Evolutionary conservation across 352 stramenopile genomes (phyloP).

Genomic region (Globisporangium solare): DNA sequence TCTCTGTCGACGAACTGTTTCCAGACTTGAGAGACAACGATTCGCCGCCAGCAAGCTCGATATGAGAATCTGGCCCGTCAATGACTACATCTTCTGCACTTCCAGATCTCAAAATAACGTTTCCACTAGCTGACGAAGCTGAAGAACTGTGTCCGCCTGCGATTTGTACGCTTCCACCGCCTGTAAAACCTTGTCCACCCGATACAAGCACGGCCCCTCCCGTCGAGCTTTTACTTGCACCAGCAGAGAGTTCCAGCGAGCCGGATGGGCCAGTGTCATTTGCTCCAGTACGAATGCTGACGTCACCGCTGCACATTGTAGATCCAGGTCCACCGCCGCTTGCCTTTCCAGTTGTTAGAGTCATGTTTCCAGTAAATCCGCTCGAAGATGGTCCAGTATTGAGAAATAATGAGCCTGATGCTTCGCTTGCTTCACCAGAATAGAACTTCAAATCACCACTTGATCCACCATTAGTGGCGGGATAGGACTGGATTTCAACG

Average conservation of each 20-base stretch:
- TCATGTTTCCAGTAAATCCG: constrained; percentile 26
- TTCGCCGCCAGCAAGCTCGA: constrained; percentile 26
- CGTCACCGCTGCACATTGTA: constrained; percentile 10
- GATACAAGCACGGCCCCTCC: constrained; percentile 24
- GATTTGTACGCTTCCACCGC: constrained; percentile 8
- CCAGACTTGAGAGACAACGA: constrained; percentile 31
- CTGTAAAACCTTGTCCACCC: constrained; percentile 9
- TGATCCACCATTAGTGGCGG: constrained; percentile 22
- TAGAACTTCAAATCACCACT: constrained; percentile 30
- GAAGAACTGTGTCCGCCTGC: not conserved
- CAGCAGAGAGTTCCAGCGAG: constrained; percentile 18
- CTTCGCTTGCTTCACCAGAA: constrained; percentile 20
- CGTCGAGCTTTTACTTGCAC: constrained; percentile 18
- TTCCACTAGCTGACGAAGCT: not conserved
- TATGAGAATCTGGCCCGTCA: constrained; percentile 12
- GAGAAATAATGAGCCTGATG: constrained; percentile 22
- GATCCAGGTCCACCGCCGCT: constrained; percentile 16
- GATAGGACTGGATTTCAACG: constrained; percentile 30
- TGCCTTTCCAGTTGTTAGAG: constrained; percentile 21
- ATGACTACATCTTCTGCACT: constrained; percentile 11
- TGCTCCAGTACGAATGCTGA: constrained; percentile 14
- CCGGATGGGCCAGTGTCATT: constrained; percentile 14
- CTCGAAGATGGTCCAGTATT: constrained; percentile 20
- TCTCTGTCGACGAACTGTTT: constrained; percentile 28
- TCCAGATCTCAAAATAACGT: not conserved